Percentiles rank a stretch among this genome's conserved stretches.
phyloP scores from a whole-genome alignment of 805 yeast species.

The Candida vaughaniae region DNA sequence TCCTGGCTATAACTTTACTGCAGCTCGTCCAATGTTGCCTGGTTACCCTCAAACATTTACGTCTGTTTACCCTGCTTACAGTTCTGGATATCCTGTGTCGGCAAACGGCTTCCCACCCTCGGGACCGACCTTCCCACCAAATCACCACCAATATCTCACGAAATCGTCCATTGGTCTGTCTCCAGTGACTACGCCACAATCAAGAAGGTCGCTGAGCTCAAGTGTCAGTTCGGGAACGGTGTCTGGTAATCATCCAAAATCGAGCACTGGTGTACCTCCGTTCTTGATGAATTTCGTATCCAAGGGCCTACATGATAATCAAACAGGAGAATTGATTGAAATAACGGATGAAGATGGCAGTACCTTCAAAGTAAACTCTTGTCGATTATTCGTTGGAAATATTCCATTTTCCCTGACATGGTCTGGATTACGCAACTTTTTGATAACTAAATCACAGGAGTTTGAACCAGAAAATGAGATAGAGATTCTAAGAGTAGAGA shows the following conservation, averaged over 20 bases:
- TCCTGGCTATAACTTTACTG: not conserved
- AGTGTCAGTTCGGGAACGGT: not conserved
- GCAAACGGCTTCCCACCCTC: too few species aligned
- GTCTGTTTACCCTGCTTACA: not conserved
- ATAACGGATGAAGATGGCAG: conserved; percentile 24
- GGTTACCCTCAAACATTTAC: not conserved
- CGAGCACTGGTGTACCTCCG: conserved; percentile 21
- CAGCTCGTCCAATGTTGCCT: not conserved
- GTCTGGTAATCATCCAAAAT: conserved; percentile 3
- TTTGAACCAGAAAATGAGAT: conserved; percentile 26
- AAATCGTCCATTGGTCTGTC: not conserved
- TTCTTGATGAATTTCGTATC: conserved; percentile 26
- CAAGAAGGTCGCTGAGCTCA: not conserved
- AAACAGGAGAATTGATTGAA: conserved; percentile 14
- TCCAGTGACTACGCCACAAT: not conserved
- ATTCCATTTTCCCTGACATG: conserved; percentile 49
- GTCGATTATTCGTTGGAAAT: conserved; percentile 54
- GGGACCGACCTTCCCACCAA: too few species aligned
- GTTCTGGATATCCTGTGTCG: too few species aligned
- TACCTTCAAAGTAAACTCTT: conserved; percentile 38
- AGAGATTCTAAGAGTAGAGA: conserved; percentile 36
- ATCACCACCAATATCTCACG: not conserved
- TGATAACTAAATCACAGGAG: conserved; percentile 22
- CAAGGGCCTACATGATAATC: not conserved
- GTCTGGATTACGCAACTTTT: conserved; percentile 30